Conservation (phyloP, 371 early-diverging fungal genomes). For the Rhizopus sp. region DNA sequence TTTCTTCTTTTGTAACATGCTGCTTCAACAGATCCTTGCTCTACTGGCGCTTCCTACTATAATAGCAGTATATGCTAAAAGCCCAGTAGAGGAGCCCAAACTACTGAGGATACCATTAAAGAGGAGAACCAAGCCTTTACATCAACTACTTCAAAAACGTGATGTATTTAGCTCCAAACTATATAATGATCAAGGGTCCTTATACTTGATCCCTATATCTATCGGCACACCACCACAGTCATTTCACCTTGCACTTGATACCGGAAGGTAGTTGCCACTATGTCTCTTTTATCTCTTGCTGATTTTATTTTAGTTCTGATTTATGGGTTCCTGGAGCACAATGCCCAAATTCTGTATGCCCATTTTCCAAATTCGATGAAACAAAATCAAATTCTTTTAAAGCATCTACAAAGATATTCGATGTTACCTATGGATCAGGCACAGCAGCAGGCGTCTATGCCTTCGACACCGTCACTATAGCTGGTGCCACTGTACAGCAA, state of each 20-base stretch:
- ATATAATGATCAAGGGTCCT: neutral
- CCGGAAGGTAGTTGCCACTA: slow-evolving; percentile 25
- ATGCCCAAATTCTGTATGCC: slow-evolving; percentile 31
- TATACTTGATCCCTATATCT: slow-evolving; percentile 21
- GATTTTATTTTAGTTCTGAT: slow-evolving; percentile 30
- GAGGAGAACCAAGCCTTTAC: neutral
- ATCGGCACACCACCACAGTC: slow-evolving; percentile 34
- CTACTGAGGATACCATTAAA: slow-evolving; percentile 12
- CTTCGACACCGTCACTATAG: slow-evolving; percentile 26
- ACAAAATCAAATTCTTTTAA: slow-evolving; percentile 33
- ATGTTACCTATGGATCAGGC: slow-evolving; percentile 41
- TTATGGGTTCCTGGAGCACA: slow-evolving; percentile 38
- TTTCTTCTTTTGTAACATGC: neutral
- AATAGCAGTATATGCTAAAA: neutral
- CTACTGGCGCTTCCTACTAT: neutral
- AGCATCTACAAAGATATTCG: slow-evolving; percentile 13
- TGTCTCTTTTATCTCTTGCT: neutral
- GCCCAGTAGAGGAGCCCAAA: neutral
- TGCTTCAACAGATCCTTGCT: neutral
- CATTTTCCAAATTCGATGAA: slow-evolving; percentile 33
- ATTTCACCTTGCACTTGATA: slow-evolving; percentile 33
- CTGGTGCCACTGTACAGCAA: slow-evolving; percentile 34
- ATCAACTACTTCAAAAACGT: slow-evolving; percentile 4
- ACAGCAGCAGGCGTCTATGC: slow-evolving; percentile 36
- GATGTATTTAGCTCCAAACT: neutral